These are phyloP conservation scores for Rhodotorula babjevae DNA, from an alignment of 768 basidiomycete genomes.

Conservation along the genomic window DNA sequence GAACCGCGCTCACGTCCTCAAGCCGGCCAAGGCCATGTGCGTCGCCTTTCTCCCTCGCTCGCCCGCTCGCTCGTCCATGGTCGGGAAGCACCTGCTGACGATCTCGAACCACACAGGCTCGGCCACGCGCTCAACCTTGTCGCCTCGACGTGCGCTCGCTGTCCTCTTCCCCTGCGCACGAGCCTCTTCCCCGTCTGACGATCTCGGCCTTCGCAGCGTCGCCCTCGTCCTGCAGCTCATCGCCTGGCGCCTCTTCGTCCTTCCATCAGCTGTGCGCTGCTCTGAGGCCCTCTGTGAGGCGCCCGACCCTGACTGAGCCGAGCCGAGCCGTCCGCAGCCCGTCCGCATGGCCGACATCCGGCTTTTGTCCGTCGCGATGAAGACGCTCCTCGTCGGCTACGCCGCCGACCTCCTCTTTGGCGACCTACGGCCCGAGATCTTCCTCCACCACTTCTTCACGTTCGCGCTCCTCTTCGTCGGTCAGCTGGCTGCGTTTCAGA, in stretches of 20 bases:
- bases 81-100: background rate
- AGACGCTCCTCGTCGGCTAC: slow-evolving; percentile 19
- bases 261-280: background rate
- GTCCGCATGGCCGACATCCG: slow-evolving; percentile 10
- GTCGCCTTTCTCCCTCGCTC: background rate
- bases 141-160: background rate
- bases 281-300: background rate
- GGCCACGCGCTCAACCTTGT: background rate
- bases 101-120: background rate
- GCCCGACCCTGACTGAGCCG: background rate
- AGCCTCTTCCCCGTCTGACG: background rate
- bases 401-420: slow-evolving; percentile 12
- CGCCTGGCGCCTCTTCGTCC: slow-evolving; percentile 12
- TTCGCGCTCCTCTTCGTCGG: slow-evolving; percentile 18
- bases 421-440: slow-evolving; percentile 10
- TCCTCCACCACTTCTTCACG: slow-evolving; percentile 23
- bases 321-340: background rate
- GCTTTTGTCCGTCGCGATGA: slow-evolving; percentile 4
- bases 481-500: slow-evolving; percentile 11
- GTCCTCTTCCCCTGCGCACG: too few species aligned
- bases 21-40: slow-evolving; percentile 6
- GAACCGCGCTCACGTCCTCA: background rate
- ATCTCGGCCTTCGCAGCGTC: background rate
- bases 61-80: background rate
- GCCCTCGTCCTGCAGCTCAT: slow-evolving; percentile 1